A percentile compares a stretch with the other conserved stretches of the same genome.
Evolutionary conservation across 768 basidiomycete genomes (phyloP).

Genomic region (Sporobolomyces phaffii): DNA sequence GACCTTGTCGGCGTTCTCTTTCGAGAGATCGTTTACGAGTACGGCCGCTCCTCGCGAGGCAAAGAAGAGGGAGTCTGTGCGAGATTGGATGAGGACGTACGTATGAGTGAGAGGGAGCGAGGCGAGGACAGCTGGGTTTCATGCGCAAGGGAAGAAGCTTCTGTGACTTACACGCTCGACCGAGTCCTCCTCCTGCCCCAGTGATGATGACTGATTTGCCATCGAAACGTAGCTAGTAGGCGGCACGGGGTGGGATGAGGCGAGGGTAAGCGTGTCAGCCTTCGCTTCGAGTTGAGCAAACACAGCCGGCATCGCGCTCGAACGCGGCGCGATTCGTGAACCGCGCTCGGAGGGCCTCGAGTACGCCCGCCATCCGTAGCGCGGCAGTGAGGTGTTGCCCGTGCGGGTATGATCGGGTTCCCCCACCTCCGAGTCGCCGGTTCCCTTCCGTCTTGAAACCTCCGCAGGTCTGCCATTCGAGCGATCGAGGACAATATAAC

Average conservation of each 20-base stretch:
- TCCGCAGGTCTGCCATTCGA: too few relatives aligned
- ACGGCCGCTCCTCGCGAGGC: constrained; percentile 89
- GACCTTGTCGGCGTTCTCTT: constrained; percentile 79
- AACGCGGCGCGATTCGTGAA: too few relatives aligned
- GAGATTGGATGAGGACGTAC: not conserved
- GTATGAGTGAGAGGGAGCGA: not conserved
- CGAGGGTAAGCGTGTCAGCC: not conserved
- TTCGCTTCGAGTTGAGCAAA: not conserved
- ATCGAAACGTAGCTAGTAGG: constrained; percentile 54
- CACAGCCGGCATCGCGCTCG: too few relatives aligned
- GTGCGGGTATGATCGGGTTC: too few relatives aligned
- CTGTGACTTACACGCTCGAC: constrained; percentile 64
- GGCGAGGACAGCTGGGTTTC: not conserved
- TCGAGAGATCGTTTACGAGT: constrained; percentile 91
- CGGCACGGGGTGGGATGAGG: not conserved
- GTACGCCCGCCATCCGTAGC: too few relatives aligned
- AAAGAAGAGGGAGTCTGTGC: constrained; percentile 80
- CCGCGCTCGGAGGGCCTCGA: too few relatives aligned
- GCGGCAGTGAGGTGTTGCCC: too few relatives aligned
- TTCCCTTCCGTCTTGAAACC: too few relatives aligned
- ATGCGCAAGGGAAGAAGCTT: not conserved
- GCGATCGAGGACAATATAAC: too few relatives aligned
- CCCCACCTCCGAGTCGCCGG: too few relatives aligned
- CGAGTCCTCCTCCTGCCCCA: constrained; percentile 91
- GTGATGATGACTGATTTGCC: constrained; percentile 89